Evolutionary conservation across 1,139 yeast species (phyloP), one percentile per base, ranked within the genome.

Genomic region (Hansenula sp.): DNA sequence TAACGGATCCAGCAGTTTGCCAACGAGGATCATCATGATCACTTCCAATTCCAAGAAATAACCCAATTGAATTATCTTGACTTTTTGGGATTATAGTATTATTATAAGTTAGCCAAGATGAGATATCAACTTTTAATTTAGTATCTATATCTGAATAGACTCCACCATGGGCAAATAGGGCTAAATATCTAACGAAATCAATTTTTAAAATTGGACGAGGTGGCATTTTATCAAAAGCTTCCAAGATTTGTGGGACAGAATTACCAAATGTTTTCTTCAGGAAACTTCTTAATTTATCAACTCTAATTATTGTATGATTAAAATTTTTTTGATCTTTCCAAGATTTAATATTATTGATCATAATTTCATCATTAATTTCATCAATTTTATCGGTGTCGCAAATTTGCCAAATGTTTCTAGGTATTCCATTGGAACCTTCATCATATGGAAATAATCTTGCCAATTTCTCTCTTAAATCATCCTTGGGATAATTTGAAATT

Each of bases 121-220:
- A 12, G 5, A 48, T 18, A 27, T 43, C 40, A 9, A 8, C 30
- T n/a, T 36, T 35, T 11, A 43, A 29, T 9, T 32, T 28, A 3
- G 97, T 90, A 61, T 90, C 97, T 42, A 90, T 84, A 61, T 90
- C 97, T 1, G 93, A 75, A 40, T 90, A 90, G 2, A 87, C 84
- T 2, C 97, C 97, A 25, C 97, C 97, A 46, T 88, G 72, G 8
- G 96, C 96, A 56, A 74, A 80, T 39, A 90, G 64, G 43, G 90
- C 80, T 55, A 90, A 70, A 62, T 90, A 90, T 47, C 96, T 70
- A 71, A 90, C 86, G 57, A 90, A 90, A 64, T 90, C 96, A 12
- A 96, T 94, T 60, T 84, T 83, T 50, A 90, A 67, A 42, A 88
- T 84, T 41, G 76, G 74, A 54, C 77, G 79, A 3, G 97, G 96